Percentiles rank a stretch among this genome's conserved stretches.
Evolutionary conservation across 805 yeast genomes (phyloP).

Genomic region (Teunomyces panamensis): DNA sequence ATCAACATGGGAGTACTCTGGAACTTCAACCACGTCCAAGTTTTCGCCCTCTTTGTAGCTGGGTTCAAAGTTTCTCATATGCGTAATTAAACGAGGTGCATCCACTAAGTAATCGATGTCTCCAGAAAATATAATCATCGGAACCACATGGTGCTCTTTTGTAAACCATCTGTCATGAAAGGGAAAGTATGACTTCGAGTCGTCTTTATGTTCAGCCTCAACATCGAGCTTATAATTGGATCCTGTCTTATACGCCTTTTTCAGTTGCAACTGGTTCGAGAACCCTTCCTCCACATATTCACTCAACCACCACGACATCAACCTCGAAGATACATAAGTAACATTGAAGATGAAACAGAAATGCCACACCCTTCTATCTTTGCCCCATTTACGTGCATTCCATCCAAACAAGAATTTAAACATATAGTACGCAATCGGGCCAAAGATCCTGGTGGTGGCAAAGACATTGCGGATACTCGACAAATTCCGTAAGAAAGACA

Average conservation of each 20-base stretch:
- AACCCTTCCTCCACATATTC: constrained; percentile 38
- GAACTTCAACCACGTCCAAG: constrained; percentile 44
- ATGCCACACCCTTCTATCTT: constrained; percentile 60
- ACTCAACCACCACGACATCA: constrained; percentile 91
- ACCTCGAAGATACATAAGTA: constrained; percentile 69
- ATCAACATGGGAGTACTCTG: constrained; percentile 80
- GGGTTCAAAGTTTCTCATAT: constrained; percentile 61
- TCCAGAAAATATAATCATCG: constrained; percentile 65
- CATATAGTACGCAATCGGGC: constrained; percentile 70
- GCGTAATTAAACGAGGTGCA: constrained; percentile 62
- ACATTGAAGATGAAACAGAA: constrained; percentile 86
- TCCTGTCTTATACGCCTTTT: constrained; percentile 22
- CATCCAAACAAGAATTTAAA: constrained; percentile 86
- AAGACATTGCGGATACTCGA: constrained; percentile 49
- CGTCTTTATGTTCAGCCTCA: constrained; percentile 43
- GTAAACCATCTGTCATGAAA: constrained; percentile 54
- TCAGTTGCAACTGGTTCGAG: constrained; percentile 34
- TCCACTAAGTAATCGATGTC: constrained; percentile 75
- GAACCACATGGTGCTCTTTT: constrained; percentile 40
- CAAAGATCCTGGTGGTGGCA: constrained; percentile 46
- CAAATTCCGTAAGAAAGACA: constrained; percentile 77
- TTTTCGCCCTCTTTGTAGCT: constrained; percentile 31
- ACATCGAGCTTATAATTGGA: constrained; percentile 4
- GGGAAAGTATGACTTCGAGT: constrained; percentile 51
- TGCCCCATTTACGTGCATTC: constrained; percentile 69